These are phyloP conservation scores for Cyberlindnera maclurae DNA, from an alignment of 805 yeast genomes.

Conservation along the genomic window DNA sequence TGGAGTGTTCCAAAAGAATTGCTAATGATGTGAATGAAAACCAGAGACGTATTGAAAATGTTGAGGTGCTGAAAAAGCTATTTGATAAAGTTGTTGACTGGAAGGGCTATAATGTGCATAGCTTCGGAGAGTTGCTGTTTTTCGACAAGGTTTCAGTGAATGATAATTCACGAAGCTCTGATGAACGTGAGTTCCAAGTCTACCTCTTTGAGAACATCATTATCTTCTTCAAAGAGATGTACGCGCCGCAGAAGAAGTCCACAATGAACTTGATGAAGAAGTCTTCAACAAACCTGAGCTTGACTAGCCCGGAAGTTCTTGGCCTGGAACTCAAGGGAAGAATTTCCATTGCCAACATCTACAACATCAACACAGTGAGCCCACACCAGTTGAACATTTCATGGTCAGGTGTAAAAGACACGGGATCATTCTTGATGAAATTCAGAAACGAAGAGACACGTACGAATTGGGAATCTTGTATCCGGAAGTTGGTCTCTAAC, in stretches of 20 bases:
- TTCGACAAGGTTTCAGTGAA: constrained; percentile 65
- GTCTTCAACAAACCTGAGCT: constrained; percentile 21
- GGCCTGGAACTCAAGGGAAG: constrained; percentile 69
- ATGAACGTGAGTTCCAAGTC: constrained; percentile 83
- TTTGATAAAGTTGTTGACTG: constrained; percentile 77
- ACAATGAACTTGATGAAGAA: constrained; percentile 36
- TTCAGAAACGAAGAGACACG: constrained; percentile 80
- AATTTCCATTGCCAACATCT: constrained; percentile 66
- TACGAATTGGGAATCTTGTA: constrained; percentile 72
- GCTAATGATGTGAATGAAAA: constrained; percentile 89
- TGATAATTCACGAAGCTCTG: constrained; percentile 44
- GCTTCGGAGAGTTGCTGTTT: constrained; percentile 79
- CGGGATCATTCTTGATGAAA: constrained; percentile 76
- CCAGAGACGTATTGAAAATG: constrained; percentile 85
- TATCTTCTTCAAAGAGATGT: constrained; percentile 55
- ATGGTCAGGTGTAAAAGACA: constrained; percentile 83
- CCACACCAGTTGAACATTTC: constrained; percentile 59
- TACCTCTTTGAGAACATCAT: constrained; percentile 75
- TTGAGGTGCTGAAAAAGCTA: constrained; percentile 59
- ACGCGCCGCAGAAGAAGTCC: constrained; percentile 39
- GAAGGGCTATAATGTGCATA: constrained; percentile 77
- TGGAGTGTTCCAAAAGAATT: constrained; percentile 70
- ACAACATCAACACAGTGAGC: constrained; percentile 35
- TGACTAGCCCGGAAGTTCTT: constrained; percentile 20
- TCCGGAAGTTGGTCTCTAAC: constrained; percentile 38